Conservation (phyloP, 2,329 filamentous ascomycete species). For the Beauveria sp. region DNA sequence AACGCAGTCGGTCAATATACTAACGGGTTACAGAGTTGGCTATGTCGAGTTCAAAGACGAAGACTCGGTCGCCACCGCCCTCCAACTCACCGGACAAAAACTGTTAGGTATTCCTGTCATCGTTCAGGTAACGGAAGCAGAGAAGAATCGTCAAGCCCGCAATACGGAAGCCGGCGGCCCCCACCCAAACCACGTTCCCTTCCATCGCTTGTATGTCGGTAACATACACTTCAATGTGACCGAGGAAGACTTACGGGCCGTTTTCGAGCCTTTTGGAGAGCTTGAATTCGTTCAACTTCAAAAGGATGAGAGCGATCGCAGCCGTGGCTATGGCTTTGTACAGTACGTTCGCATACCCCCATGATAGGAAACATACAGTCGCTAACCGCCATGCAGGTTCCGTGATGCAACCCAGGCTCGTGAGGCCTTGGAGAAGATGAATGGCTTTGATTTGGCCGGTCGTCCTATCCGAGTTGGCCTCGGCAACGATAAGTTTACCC, state of each 20-base stretch:
- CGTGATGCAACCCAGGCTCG: slow-evolving; percentile 84
- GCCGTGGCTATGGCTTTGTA: slow-evolving; percentile 95
- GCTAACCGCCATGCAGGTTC: slow-evolving; percentile 55
- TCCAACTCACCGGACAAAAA: slow-evolving; percentile 97
- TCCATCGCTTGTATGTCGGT: slow-evolving; percentile 96
- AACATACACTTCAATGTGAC: slow-evolving; percentile 99
- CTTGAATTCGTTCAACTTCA: slow-evolving; percentile 96
- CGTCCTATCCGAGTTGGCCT: slow-evolving; percentile 97
- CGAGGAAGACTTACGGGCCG: slow-evolving; percentile 88
- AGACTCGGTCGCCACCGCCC: slow-evolving; percentile 85
- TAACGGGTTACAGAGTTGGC: slow-evolving; percentile 65
- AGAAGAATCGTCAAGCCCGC: slow-evolving; percentile 96
- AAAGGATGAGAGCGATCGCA: slow-evolving; percentile 86
- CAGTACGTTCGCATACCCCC: slow-evolving; percentile 49
- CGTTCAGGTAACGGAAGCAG: slow-evolving; percentile 94
- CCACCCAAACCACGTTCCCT: slow-evolving; percentile 78
- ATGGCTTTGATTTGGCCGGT: slow-evolving; percentile 95
- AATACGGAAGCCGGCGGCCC: slow-evolving; percentile 62
- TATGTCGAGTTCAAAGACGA: slow-evolving; percentile 99
- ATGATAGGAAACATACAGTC: neutral
- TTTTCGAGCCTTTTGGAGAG: slow-evolving; percentile 96
- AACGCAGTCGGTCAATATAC: slow-evolving; percentile 17
- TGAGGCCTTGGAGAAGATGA: slow-evolving; percentile 97
- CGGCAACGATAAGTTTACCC: slow-evolving; percentile 99
- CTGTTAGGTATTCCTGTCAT: slow-evolving; percentile 98